Conservation (phyloP, 352 stramenopile species). For the Phytophthora citricola region DNA sequence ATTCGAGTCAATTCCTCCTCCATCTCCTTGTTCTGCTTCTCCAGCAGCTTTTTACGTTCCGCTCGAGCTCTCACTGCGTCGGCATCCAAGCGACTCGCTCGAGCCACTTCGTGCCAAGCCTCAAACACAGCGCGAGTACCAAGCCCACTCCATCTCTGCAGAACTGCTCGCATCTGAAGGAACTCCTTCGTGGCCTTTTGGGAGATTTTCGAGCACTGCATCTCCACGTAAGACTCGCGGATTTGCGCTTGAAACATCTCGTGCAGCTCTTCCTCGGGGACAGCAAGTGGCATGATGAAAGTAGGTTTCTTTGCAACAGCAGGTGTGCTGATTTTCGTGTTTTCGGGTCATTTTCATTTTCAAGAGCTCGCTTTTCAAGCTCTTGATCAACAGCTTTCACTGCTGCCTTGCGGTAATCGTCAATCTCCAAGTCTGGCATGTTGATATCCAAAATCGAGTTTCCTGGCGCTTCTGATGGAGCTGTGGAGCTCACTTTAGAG, state of each 20-base stretch:
- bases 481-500: neutral
- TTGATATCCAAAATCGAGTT: slow-evolving; percentile 58
- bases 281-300: slow-evolving; percentile 32
- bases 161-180: slow-evolving; percentile 62
- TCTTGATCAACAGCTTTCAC: slow-evolving; percentile 42
- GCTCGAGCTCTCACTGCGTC: slow-evolving; percentile 37
- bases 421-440: slow-evolving; percentile 50
- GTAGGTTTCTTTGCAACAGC: slow-evolving; percentile 19
- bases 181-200: slow-evolving; percentile 64
- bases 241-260: slow-evolving; percentile 55
- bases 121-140: slow-evolving; percentile 63
- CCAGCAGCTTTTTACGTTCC: slow-evolving; percentile 49
- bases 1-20: slow-evolving; percentile 55
- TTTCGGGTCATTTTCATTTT: slow-evolving; percentile 4
- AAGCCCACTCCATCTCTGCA: slow-evolving; percentile 63
- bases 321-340: neutral
- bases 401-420: slow-evolving; percentile 54
- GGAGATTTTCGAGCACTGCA: slow-evolving; percentile 53
- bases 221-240: slow-evolving; percentile 54
- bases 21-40: slow-evolving; percentile 56
- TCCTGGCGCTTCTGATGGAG: neutral
- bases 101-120: slow-evolving; percentile 63
- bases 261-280: slow-evolving; percentile 54
- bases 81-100: slow-evolving; percentile 41
- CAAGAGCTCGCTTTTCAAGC: slow-evolving; percentile 41